A percentile compares a stretch with the other conserved stretches of the same genome.
These are phyloP conservation scores for Flaveria trinervia DNA, from an alignment of 129 eudicot genomes.

Conservation along the genomic window DNA sequence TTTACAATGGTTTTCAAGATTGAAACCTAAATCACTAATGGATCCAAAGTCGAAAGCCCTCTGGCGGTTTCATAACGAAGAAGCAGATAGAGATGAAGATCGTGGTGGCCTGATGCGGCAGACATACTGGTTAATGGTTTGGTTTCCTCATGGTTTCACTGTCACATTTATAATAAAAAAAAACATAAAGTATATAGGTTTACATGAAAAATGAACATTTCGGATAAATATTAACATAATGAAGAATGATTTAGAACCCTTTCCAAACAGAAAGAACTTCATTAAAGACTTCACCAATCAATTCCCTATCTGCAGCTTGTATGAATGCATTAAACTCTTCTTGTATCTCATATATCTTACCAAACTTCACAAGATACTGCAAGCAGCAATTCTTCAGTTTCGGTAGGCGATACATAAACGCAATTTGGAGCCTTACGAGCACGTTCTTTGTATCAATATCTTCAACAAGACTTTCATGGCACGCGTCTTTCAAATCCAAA, in stretches of 20 bases:
- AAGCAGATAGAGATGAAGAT: too few relatives aligned
- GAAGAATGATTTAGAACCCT: constrained; percentile 52
- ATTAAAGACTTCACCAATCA: constrained; percentile 61
- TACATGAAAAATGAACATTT: background rate
- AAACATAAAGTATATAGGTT: background rate
- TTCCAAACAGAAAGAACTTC: constrained; percentile 81
- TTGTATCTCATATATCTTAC: constrained; percentile 70
- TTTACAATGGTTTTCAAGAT: too few relatives aligned
- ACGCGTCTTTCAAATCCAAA: constrained; percentile 69
- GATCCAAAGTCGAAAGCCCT: too few relatives aligned
- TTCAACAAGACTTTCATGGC: constrained; percentile 70
- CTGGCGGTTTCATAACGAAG: too few relatives aligned
- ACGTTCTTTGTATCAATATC: constrained; percentile 75
- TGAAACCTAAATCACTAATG: too few relatives aligned
- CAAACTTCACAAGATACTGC: constrained; percentile 77
- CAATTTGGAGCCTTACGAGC: constrained; percentile 70
- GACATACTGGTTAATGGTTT: too few relatives aligned
- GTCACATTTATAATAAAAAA: background rate
- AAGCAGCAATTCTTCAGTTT: constrained; percentile 66
- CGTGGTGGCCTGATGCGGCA: too few relatives aligned
- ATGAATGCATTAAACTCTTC: constrained; percentile 64
- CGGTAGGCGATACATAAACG: constrained; percentile 55
- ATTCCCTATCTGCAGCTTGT: constrained; percentile 64
- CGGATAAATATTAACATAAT: background rate
- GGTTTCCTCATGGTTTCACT: too few relatives aligned